Evolutionary conservation across 2,329 filamentous ascomycete genomes (phyloP).

Genomic region (Claviceps cyperi): DNA sequence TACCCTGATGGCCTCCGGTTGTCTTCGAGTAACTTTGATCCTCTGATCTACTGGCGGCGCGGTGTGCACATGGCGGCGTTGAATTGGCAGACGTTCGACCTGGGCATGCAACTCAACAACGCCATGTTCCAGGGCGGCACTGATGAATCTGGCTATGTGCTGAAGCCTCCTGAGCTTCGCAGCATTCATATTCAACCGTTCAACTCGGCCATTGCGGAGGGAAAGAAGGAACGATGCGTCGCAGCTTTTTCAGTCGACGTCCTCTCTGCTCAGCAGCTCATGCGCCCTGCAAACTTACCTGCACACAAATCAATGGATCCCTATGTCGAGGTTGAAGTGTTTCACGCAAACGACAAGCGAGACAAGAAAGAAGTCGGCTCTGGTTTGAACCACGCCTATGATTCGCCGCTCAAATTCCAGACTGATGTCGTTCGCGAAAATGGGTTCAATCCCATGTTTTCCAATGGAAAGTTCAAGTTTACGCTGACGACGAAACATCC

Average conservation of each 20-base stretch:
- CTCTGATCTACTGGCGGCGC: slow-evolving; percentile 81
- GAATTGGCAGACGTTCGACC: slow-evolving; percentile 97
- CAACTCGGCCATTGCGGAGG: slow-evolving; percentile 35
- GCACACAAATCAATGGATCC: slow-evolving; percentile 68
- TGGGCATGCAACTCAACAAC: slow-evolving; percentile 90
- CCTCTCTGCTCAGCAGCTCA: slow-evolving; percentile 88
- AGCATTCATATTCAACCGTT: slow-evolving; percentile 46
- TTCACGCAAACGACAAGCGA: slow-evolving; percentile 82
- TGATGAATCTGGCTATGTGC: slow-evolving; percentile 79
- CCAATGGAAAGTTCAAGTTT: slow-evolving; percentile 60
- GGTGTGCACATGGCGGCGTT: slow-evolving; percentile 96
- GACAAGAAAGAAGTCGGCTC: slow-evolving; percentile 69
- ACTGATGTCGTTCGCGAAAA: slow-evolving; percentile 76
- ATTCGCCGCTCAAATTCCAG: slow-evolving; percentile 57
- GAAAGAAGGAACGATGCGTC: slow-evolving; percentile 64
- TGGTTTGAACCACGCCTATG: slow-evolving; percentile 28
- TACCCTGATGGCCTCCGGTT: slow-evolving; percentile 77
- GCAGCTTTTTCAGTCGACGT: slow-evolving; percentile 78
- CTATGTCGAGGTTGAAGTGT: slow-evolving; percentile 89
- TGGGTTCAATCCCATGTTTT: slow-evolving; percentile 81
- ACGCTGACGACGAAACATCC: slow-evolving; percentile 87
- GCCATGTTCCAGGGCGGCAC: slow-evolving; percentile 91
- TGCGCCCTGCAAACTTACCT: slow-evolving; percentile 62
- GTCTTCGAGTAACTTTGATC: slow-evolving; percentile 86
- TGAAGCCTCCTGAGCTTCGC: slow-evolving; percentile 80